Base-by-base conservation (phyloP, 371 early-diverging fungal genomes). In the Funneliformis caledonium region DNA sequence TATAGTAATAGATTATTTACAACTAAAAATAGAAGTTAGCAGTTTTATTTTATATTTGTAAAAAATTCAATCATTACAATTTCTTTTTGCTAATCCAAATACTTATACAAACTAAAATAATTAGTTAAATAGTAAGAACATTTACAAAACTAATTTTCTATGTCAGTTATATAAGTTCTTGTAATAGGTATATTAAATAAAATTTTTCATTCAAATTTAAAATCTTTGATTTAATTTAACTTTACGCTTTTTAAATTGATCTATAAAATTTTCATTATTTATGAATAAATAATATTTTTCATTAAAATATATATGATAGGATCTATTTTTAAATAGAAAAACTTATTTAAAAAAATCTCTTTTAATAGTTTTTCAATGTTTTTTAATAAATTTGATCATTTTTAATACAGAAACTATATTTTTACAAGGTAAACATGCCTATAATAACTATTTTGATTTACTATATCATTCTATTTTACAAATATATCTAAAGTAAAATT, bases 81-180 rank as follows among this genome's bases (percentile, higher is more conserved):
- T 26, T 26, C 26, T 26, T 26, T 26, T 37, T 65, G 67, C 14
- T 65, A 14, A 10, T 37, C 14, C 11, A 60, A 59, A 33, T 75
- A 61, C 7, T 75, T 75, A 43, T 42, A 75, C 14, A 75, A 12
- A 16, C 56, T 14, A 42, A 75, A 75, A 3, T 10, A 31, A 60
- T 59, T 61, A 33, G 43, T 22, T 5, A 75, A 61, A 16, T 33
- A 75, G 19, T 14, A 56, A n/a, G 61, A n/a, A 75, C 76, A 75
- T 42, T 12, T 33, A 61, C 61, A 75, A 11, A 75, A 61, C 61
- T 19, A 75, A 59, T 50, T 60, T 31, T 65, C 12, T 31, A 65
- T 31, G 48, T 72, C 48, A 47, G 72, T 52, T 50, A 50, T 10
- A 65, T 65, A 65, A 37, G 42, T 26, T 37, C 37, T 65, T 11